phyloP scores from a whole-genome alignment of 345 rosid species.

The Ailanthus altissimus region DNA sequence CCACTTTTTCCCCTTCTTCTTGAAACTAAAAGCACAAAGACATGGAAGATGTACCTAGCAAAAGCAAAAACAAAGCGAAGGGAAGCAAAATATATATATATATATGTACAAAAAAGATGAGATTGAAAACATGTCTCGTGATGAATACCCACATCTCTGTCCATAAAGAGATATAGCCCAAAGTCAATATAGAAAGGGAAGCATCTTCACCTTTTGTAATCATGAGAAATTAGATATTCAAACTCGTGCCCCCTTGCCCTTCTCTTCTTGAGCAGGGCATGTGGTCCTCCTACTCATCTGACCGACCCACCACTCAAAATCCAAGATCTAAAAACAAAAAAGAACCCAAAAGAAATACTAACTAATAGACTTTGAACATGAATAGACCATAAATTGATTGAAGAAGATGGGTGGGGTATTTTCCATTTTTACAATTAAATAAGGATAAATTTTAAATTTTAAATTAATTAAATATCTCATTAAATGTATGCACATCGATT shows the following conservation, averaged over 20 bases:
- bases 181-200: slow-evolving; percentile 48
- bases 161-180: slow-evolving; percentile 6
- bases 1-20: background rate
- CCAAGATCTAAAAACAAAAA: background rate
- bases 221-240: slow-evolving; percentile 21
- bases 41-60: slow-evolving; percentile 6
- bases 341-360: background rate
- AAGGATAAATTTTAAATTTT: too few relatives aligned
- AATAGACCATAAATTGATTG: too few relatives aligned
- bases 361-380: too few relatives aligned
- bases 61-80: too few relatives aligned
- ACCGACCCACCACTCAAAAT: background rate
- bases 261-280: slow-evolving; percentile 11
- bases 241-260: background rate
- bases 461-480: too few relatives aligned
- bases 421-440: too few relatives aligned
- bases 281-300: slow-evolving; percentile 6
- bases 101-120: background rate
- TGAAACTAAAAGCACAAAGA: background rate
- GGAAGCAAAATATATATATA: slow-evolving; percentile 9
- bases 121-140: slow-evolving; percentile 13
- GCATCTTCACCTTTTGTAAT: slow-evolving; percentile 37
- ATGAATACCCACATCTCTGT: slow-evolving; percentile 28
- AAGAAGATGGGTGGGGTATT: too few relatives aligned
- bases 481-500: too few relatives aligned